Evolutionary conservation across 208 protist genomes (phyloP).

Genomic region (Trypanosomatidae sp.): DNA sequence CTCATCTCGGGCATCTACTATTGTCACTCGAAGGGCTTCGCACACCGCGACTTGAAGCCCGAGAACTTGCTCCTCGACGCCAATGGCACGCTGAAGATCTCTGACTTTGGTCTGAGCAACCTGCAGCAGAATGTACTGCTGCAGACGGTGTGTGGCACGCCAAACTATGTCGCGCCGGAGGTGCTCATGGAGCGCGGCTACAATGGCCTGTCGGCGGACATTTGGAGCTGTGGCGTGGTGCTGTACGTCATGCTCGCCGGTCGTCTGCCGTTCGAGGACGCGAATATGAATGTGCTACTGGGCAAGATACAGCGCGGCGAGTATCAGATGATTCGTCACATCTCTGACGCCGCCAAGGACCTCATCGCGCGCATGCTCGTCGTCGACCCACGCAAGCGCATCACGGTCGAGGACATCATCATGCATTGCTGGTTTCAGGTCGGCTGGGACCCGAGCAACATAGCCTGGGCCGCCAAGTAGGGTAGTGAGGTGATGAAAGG

Average conservation of each 20-base stretch:
- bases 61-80: conserved; percentile 84
- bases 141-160: conserved; percentile 87
- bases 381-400: conserved; percentile 70
- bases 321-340: conserved; percentile 74
- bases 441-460: conserved; percentile 42
- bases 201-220: conserved; percentile 91
- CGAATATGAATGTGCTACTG: conserved; percentile 85
- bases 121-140: conserved; percentile 63
- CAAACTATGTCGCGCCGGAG: conserved; percentile 90
- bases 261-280: conserved; percentile 87
- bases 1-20: conserved; percentile 92
- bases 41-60: conserved; percentile 86
- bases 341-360: conserved; percentile 51
- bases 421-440: conserved; percentile 80
- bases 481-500: background rate
- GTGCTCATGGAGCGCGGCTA: conserved; percentile 88
- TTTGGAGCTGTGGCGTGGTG: conserved; percentile 94
- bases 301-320: conserved; percentile 87
- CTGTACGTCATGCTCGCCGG: conserved; percentile 94
- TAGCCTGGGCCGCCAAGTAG: conserved; percentile 4
- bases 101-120: conserved; percentile 88
- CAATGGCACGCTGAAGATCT: conserved; percentile 78
- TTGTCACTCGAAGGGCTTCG: conserved; percentile 83
- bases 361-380: conserved; percentile 72
- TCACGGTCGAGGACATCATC: conserved; percentile 84